phyloP scores from a whole-genome alignment of 805 yeast species.

The Kodamaea sagamina region DNA sequence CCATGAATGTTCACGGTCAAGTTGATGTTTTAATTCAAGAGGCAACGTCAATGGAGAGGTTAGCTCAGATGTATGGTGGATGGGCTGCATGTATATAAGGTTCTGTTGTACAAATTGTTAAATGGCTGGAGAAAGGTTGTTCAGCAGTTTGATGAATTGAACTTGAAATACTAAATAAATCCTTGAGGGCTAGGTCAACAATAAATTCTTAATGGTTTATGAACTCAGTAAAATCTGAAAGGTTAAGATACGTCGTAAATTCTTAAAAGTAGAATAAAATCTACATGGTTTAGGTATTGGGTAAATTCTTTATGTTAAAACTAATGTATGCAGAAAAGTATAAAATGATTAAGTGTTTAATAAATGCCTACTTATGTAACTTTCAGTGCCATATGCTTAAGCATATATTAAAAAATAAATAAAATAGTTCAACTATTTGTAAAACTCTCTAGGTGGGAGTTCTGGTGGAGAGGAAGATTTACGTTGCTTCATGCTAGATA shows the following conservation, averaged over 20 bases:
- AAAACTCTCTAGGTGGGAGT: conserved; percentile 1
- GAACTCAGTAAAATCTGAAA: too few relatives aligned
- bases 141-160: too few relatives aligned
- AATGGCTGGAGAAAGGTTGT: background rate
- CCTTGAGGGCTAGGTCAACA: too few relatives aligned
- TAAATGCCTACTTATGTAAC: background rate
- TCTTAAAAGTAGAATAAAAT: too few relatives aligned
- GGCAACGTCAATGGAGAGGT: conserved; percentile 68
- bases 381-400: too few relatives aligned
- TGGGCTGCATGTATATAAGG: conserved; percentile 58
- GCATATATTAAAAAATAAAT: background rate
- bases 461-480: background rate
- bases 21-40: conserved; percentile 86
- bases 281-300: too few relatives aligned
- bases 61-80: conserved; percentile 89
- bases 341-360: too few relatives aligned
- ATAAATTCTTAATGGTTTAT: too few relatives aligned
- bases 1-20: conserved; percentile 89
- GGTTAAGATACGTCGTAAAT: too few relatives aligned
- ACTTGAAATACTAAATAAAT: too few relatives aligned
- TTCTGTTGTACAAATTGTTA: background rate
- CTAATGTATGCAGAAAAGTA: too few relatives aligned
- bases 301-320: too few relatives aligned
- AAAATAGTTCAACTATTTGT: background rate
- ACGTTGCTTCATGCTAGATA: background rate